Percentiles rank a stretch among this genome's conserved stretches.
Conservation (phyloP, 768 basidiomycete genomes). For the Leucocoprinus sp. region DNA sequence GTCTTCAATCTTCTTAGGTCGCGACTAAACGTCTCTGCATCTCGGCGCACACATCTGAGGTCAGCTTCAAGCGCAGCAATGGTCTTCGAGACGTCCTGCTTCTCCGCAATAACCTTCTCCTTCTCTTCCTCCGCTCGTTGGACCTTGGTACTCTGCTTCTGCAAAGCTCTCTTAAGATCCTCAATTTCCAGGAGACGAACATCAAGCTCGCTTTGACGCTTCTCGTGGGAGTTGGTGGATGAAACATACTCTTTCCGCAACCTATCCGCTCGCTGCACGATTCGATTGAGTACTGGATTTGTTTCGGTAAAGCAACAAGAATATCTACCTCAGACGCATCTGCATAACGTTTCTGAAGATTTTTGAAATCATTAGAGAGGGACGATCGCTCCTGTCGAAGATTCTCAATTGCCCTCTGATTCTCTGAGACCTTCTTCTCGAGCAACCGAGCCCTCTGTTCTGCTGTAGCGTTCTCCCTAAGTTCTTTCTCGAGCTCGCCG, state of each 20-base stretch:
- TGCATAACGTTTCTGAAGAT: slow-evolving; percentile 58
- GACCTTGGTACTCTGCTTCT: slow-evolving; percentile 52
- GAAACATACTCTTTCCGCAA: slow-evolving; percentile 53
- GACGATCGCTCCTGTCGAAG: slow-evolving; percentile 70
- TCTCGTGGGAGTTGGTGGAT: slow-evolving; percentile 61
- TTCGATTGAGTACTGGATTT: not conserved
- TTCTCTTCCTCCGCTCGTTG: slow-evolving; percentile 59
- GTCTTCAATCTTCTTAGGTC: slow-evolving; percentile 61
- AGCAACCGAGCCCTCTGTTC: slow-evolving; percentile 71
- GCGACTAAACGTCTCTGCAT: slow-evolving; percentile 70
- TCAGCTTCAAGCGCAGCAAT: slow-evolving; percentile 68
- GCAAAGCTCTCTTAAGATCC: slow-evolving; percentile 61
- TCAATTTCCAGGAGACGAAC: slow-evolving; percentile 65
- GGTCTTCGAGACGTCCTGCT: slow-evolving; percentile 54
- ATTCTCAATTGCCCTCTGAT: slow-evolving; percentile 60
- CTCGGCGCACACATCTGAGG: slow-evolving; percentile 62
- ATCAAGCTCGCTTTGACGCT: slow-evolving; percentile 67
- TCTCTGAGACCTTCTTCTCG: slow-evolving; percentile 61
- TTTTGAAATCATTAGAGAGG: slow-evolving; percentile 62
- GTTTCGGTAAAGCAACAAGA: not conserved
- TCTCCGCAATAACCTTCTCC: slow-evolving; percentile 51
- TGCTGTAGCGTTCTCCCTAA: slow-evolving; percentile 61
- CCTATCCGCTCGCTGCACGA: slow-evolving; percentile 40
- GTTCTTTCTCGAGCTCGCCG: slow-evolving; percentile 61
- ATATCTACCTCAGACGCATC: slow-evolving; percentile 57